These are phyloP conservation scores for Penicillium goetzii DNA, from an alignment of 495 filamentous ascomycete species.

Conservation along the genomic window DNA sequence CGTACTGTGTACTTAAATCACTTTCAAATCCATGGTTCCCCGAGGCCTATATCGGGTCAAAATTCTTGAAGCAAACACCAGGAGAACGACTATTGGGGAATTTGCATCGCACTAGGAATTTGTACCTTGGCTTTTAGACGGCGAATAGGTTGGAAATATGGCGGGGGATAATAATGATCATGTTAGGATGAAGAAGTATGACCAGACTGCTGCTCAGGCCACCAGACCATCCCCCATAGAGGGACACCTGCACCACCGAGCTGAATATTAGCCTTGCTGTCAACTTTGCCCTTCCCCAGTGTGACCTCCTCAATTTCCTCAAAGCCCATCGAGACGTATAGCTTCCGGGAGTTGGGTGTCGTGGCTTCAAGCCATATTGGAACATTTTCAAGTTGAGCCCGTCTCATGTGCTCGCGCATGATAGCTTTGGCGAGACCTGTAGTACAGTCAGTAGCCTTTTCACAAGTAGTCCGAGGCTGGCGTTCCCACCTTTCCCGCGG, in stretches of 20 bases:
- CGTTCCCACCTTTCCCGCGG: constrained; percentile 32
- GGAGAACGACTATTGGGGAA: background rate
- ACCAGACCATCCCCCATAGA: constrained; percentile 41
- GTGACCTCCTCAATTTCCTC: constrained; percentile 31
- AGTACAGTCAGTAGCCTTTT: background rate
- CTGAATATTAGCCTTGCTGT: constrained; percentile 28
- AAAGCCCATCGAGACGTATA: constrained; percentile 37
- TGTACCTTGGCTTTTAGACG: background rate
- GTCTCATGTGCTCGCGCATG: constrained; percentile 26
- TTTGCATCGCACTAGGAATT: background rate
- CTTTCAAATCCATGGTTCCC: background rate
- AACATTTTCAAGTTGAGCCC: constrained; percentile 25
- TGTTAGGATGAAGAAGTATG: constrained; percentile 7
- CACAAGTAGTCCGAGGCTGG: background rate
- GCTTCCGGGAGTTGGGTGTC: constrained; percentile 22
- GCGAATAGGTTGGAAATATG: background rate
- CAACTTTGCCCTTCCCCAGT: constrained; percentile 34
- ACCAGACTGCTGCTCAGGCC: constrained; percentile 20
- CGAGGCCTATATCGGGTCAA: background rate
- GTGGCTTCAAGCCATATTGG: constrained; percentile 40
- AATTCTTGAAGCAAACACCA: background rate
- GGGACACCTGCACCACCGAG: constrained; percentile 28
- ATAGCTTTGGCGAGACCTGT: constrained; percentile 35
- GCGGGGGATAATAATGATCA: background rate
- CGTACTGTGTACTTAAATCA: background rate